phyloP scores from a whole-genome alignment of 139 green algal species.

The Nannochloris sp. region DNA sequence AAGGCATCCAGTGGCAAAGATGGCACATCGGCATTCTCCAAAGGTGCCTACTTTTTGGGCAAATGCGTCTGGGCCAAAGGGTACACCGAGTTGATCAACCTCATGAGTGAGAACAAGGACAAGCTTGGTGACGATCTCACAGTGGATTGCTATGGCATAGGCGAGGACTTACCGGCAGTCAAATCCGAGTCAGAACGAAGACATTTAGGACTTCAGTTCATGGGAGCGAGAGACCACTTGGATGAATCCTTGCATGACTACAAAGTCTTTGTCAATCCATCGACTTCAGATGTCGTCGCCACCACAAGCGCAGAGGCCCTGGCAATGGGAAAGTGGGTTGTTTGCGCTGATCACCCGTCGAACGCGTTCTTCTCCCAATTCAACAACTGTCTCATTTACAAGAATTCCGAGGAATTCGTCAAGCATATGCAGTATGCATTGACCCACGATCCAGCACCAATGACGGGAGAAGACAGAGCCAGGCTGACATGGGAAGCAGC shows the following conservation, averaged over 20 bases:
- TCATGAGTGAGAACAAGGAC: slow-evolving; percentile 31
- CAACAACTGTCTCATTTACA: slow-evolving; percentile 67
- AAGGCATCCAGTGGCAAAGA: slow-evolving; percentile 26
- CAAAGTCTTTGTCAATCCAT: slow-evolving; percentile 95
- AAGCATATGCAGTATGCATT: slow-evolving; percentile 61
- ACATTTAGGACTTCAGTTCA: slow-evolving; percentile 69
- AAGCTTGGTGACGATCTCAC: slow-evolving; percentile 17
- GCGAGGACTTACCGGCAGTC: slow-evolving; percentile 69
- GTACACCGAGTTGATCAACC: slow-evolving; percentile 93
- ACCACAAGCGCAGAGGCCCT: slow-evolving; percentile 97
- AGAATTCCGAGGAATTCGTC: slow-evolving; percentile 78
- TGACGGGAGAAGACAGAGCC: slow-evolving; percentile 61
- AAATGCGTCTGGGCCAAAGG: slow-evolving; percentile 95
- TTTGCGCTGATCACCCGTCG: slow-evolving; percentile 88
- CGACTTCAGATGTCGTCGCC: slow-evolving; percentile 88
- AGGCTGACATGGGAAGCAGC: slow-evolving; percentile 91
- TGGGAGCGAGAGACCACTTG: slow-evolving; percentile 82
- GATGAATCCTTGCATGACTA: slow-evolving; percentile 75
- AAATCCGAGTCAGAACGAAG: slow-evolving; percentile 27
- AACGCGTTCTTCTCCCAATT: slow-evolving; percentile 91
- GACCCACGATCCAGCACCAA: slow-evolving; percentile 57
- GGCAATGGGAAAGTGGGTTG: slow-evolving; percentile 97
- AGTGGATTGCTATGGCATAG: slow-evolving; percentile 91
- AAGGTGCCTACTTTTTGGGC: slow-evolving; percentile 94
- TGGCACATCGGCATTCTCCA: slow-evolving; percentile 24